Percentiles rank a stretch among this genome's conserved stretches.
Evolutionary conservation across 2,329 filamentous ascomycete species (phyloP).

Genomic region (Epichloe elymi): DNA sequence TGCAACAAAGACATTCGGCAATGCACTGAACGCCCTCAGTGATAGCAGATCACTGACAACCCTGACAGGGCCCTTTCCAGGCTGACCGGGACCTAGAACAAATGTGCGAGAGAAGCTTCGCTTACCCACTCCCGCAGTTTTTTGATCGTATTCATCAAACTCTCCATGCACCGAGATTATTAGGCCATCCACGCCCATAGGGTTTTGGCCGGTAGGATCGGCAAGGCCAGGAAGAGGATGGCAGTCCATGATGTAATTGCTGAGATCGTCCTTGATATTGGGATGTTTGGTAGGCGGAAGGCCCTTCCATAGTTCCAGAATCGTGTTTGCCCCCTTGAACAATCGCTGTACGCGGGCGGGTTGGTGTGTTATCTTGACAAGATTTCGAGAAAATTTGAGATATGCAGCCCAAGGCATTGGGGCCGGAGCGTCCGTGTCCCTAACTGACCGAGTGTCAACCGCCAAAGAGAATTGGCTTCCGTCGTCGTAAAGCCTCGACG

Average conservation of each 20-base stretch:
- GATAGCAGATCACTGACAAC: constrained; percentile 71
- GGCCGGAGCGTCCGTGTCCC: constrained; percentile 27
- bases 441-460: constrained; percentile 49
- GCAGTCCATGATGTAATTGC: constrained; percentile 75
- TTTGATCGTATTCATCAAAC: constrained; percentile 59
- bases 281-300: constrained; percentile 67
- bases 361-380: constrained; percentile 52
- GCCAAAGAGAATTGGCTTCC: constrained; percentile 63
- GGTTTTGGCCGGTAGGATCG: constrained; percentile 52
- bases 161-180: constrained; percentile 71
- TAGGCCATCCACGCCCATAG: constrained; percentile 60
- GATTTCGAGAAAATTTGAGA: constrained; percentile 65
- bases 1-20: constrained; percentile 30
- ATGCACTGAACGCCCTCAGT: constrained; percentile 49
- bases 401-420: constrained; percentile 59
- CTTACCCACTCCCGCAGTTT: constrained; percentile 42
- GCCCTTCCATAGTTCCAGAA: constrained; percentile 53
- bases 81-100: constrained; percentile 60
- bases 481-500: constrained; percentile 60
- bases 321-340: constrained; percentile 50
- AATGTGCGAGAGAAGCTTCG: constrained; percentile 77
- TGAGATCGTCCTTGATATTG: constrained; percentile 48
- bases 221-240: constrained; percentile 58
- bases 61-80: constrained; percentile 50
- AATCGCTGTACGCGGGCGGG: constrained; percentile 51